These are phyloP conservation scores for Aureococcus anophagefferens DNA, from an alignment of 108 stramenopile genomes.

Conservation along the genomic window DNA sequence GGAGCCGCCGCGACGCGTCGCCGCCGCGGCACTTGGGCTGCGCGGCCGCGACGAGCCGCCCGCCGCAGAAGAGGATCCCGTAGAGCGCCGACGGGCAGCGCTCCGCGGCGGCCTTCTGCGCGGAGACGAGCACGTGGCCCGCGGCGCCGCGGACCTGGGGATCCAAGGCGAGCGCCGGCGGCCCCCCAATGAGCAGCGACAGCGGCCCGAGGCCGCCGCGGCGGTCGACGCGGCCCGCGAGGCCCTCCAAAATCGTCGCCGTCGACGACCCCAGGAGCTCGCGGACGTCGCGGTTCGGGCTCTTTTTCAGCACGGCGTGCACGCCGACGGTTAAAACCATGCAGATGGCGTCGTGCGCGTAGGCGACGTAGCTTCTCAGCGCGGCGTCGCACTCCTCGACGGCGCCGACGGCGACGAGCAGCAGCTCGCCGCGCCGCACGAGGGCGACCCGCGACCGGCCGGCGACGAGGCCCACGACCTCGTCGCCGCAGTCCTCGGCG, in stretches of 20 bases:
- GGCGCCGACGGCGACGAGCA: no score
- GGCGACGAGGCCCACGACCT: no score
- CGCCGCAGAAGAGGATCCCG: slow-evolving; percentile 23
- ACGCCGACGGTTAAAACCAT: no score
- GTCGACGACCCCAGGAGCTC: slow-evolving; percentile 18
- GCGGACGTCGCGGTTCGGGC: slow-evolving; percentile 27
- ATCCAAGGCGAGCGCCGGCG: slow-evolving; percentile 16
- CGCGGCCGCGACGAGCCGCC: slow-evolving; percentile 19
- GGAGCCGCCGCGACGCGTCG: slow-evolving; percentile 6
- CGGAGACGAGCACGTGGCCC: slow-evolving; percentile 11
- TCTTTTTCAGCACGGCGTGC: not conserved
- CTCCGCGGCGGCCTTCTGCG: slow-evolving; percentile 10
- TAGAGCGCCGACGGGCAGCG: slow-evolving; percentile 7
- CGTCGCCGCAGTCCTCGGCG: no score
- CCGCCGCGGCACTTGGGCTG: no score
- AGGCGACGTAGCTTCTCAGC: no score
- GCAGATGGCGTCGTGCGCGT: no score
- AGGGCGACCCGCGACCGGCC: no score
- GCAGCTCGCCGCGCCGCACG: no score
- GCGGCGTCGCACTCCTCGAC: no score
- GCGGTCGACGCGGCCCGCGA: slow-evolving; percentile 12
- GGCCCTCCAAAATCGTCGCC: slow-evolving; percentile 14
- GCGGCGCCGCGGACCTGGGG: slow-evolving; percentile 2
- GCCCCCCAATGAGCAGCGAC: no score
- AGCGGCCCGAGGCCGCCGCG: slow-evolving; percentile 18